Evolutionary conservation across 1,139 yeast genomes (phyloP).

Genomic region (Nakaseomyces nivariensis): DNA sequence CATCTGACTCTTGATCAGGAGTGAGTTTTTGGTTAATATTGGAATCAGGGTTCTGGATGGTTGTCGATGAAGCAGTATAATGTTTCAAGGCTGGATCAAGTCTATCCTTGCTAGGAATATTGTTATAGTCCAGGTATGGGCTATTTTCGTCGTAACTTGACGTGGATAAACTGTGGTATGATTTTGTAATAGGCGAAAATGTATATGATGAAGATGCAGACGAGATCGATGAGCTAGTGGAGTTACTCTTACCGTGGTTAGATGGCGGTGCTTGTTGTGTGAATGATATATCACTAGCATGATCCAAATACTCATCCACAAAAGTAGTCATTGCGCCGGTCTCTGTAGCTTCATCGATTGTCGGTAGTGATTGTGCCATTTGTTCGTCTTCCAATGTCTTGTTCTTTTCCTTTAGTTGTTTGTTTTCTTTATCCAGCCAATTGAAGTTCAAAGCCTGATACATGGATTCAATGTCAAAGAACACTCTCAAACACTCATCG

Average conservation of each 20-base stretch:
- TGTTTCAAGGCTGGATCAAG: not conserved
- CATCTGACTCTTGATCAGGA: conserved; percentile 12
- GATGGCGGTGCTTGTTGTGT: not conserved
- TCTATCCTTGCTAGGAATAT: not conserved
- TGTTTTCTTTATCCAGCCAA: conserved; percentile 25
- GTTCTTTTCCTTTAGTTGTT: conserved; percentile 15
- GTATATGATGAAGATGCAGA: conserved; percentile 3
- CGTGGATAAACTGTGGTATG: conserved; percentile 2
- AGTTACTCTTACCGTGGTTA: conserved; percentile 1
- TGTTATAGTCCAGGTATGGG: not conserved
- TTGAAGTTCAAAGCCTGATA: conserved; percentile 30
- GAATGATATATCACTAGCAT: conserved; percentile 3
- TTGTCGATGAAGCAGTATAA: not conserved
- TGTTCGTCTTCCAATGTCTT: conserved; percentile 9
- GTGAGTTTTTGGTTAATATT: conserved; percentile 11
- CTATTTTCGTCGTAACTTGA: not conserved
- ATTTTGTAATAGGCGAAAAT: conserved; percentile 1
- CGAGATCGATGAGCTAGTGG: not conserved
- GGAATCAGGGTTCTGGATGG: not conserved
- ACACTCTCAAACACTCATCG: conserved; percentile 29
- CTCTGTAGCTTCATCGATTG: conserved; percentile 8
- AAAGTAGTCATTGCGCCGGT: conserved; percentile 10
- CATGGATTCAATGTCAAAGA: conserved; percentile 32
- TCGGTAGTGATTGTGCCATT: conserved; percentile 2
- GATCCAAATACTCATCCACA: conserved; percentile 7